Evolutionary conservation across 2,329 filamentous ascomycete species (phyloP), one percentile per base, ranked within the genome.

Genomic region (Aspergillus candidus): DNA sequence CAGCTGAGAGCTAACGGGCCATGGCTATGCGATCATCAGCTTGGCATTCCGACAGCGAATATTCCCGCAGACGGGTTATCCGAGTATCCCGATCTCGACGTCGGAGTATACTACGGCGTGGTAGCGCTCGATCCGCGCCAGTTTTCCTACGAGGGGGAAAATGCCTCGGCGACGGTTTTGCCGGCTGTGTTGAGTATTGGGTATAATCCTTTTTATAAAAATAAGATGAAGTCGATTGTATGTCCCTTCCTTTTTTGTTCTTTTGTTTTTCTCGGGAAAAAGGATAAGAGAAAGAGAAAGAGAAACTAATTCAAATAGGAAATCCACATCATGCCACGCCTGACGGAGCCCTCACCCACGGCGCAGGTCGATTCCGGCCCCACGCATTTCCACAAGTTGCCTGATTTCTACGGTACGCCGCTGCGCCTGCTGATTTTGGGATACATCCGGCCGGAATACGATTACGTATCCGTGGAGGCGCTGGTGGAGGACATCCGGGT

Each of bases 121-220:
- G 88, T 88, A 4, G 80, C 86, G 0, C 78, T 97, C 29, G 74
- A 79, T 48, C 75, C 66, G 1, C 51, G 58, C 27, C 55, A 56
- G 27, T 66, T 62, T 44, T 48, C 52, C 30, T 57, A 60, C 22
- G 35, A 39, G 27, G 44, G 36, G 2, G 43, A 41, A 8, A 48
- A 49, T 29, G 35, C 17, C 5, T 38, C 42, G 11, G 50, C 56
- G 7, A 60, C 55, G 13, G 73, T 93, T 44, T 88, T 84, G 67
- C 88, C 88, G 1, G 93, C 94, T 78, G 89, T 94, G 53, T 86
- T 96, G 83, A 88, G 82, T 49, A 91, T 96, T 54, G 93, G 93
- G 35, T 97, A 90, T 78, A 98, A 97, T 69, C 93, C 93, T 0
- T 97, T 90, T 71, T 98, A 95, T 77, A 89, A 90, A 65, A 97